Evolutionary conservation across 768 basidiomycete genomes (phyloP).

Genomic region (Trametes villosa): DNA sequence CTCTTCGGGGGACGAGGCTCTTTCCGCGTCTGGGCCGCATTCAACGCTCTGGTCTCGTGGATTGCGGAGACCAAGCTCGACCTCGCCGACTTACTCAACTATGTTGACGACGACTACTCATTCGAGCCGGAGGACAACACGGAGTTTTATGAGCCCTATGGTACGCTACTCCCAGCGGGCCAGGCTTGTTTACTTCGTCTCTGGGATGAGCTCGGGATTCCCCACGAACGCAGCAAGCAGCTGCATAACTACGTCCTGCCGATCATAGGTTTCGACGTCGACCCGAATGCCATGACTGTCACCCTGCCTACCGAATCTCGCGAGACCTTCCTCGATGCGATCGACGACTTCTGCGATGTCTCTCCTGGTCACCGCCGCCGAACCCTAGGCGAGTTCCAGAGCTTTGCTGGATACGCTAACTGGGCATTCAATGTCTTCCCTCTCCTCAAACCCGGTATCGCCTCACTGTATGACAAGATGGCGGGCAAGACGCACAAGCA

Average conservation of each 20-base stretch:
- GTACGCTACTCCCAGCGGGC: constrained; percentile 30
- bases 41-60: constrained; percentile 42
- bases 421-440: constrained; percentile 46
- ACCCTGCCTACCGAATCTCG: constrained; percentile 20
- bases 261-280: constrained; percentile 46
- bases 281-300: constrained; percentile 39
- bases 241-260: constrained; percentile 36
- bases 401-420: constrained; percentile 42
- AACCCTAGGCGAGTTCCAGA: constrained; percentile 35
- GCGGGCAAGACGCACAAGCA: constrained; percentile 23
- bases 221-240: constrained; percentile 46
- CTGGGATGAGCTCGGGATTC: constrained; percentile 46
- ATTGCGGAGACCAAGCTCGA: constrained; percentile 33
- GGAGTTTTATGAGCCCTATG: constrained; percentile 38
- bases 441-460: constrained; percentile 34
- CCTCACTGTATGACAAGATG: constrained; percentile 38
- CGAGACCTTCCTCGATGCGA: background rate
- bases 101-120: no score
- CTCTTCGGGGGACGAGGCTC: constrained; percentile 39
- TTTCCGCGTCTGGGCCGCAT: constrained; percentile 31
- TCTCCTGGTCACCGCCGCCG: background rate
- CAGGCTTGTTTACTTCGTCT: constrained; percentile 42
- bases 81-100: constrained; percentile 32
- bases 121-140: constrained; percentile 27
- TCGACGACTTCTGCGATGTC: background rate